phyloP scores from a whole-genome alignment of 1,284 basidiomycete genomes.

The Heterobasidion occidentale region DNA sequence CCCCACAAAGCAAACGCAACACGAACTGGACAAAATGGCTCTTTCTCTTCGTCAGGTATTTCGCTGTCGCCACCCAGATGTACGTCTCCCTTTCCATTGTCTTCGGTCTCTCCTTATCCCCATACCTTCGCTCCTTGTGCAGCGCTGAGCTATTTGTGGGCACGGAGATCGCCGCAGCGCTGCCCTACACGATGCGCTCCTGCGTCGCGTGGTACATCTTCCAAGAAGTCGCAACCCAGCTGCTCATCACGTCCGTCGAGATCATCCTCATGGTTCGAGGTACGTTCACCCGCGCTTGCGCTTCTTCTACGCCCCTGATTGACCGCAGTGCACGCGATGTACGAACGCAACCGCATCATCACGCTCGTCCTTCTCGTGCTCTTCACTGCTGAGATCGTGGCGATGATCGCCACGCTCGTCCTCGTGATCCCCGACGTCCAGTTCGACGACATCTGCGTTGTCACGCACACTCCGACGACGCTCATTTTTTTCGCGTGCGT shows the following conservation, averaged over 20 bases:
- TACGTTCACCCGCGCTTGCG: slow-evolving; percentile 9
- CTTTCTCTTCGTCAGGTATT: slow-evolving; percentile 13
- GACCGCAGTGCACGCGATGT: slow-evolving; percentile 22
- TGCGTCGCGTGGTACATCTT: slow-evolving; percentile 23
- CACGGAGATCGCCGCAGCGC: slow-evolving; percentile 4
- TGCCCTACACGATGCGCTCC: slow-evolving; percentile 8
- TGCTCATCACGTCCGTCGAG: slow-evolving; percentile 21
- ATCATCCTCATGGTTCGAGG: slow-evolving; percentile 24
- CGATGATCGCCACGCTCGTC: slow-evolving; percentile 20
- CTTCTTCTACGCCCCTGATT: background rate
- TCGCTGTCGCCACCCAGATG: slow-evolving; percentile 11
- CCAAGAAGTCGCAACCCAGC: slow-evolving; percentile 21
- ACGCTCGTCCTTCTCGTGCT: slow-evolving; percentile 15
- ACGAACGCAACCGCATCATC: slow-evolving; percentile 14
- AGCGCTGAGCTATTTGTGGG: slow-evolving; percentile 8
- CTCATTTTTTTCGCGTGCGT: slow-evolving; percentile 23
- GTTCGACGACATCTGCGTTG: slow-evolving; percentile 16
- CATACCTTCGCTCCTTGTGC: background rate
- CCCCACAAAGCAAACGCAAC: slow-evolving; percentile 7
- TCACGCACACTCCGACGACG: slow-evolving; percentile 16
- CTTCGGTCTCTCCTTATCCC: no score
- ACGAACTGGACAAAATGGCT: slow-evolving; percentile 11
- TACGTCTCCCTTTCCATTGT: background rate
- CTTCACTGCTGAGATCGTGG: slow-evolving; percentile 16
- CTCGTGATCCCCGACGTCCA: slow-evolving; percentile 19